These are phyloP conservation scores for Hanseniaspora valbyensis DNA, from an alignment of 805 yeast genomes.

Conservation along the genomic window DNA sequence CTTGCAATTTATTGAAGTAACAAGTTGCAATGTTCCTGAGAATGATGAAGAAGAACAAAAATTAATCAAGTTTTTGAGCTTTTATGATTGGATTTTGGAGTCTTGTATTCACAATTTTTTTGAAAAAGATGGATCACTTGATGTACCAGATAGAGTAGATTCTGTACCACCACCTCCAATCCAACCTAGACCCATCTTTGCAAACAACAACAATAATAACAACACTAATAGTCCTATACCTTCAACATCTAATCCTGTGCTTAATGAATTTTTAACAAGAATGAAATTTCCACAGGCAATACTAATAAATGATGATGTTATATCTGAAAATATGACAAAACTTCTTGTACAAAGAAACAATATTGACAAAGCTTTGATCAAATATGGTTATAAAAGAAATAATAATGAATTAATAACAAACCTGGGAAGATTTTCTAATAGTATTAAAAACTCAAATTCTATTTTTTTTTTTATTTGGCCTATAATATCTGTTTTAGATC, in stretches of 20 bases:
- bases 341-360: neutral
- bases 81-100: conserved; percentile 12
- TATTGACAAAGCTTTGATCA: neutral
- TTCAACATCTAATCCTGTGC: conserved; percentile 6
- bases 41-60: conserved; percentile 1
- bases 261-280: conserved; percentile 12
- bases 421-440: neutral
- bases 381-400: neutral
- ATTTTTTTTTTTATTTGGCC: conserved; percentile 9
- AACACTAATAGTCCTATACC: neutral
- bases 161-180: neutral
- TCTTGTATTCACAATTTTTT: conserved; percentile 1
- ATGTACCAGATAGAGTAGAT: neutral
- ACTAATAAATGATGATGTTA: neutral
- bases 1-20: conserved; percentile 4
- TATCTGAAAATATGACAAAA: neutral
- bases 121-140: conserved; percentile 2
- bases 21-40: neutral
- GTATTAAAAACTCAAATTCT: neutral
- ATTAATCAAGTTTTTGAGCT: conserved; percentile 1
- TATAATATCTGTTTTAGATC: neutral
- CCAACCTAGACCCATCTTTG: neutral
- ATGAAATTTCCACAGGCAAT: conserved; percentile 4
- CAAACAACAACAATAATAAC: neutral
- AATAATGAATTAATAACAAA: neutral